Conservation (phyloP, 306 rosid species). For the Erythrophleum fordii region DNA sequence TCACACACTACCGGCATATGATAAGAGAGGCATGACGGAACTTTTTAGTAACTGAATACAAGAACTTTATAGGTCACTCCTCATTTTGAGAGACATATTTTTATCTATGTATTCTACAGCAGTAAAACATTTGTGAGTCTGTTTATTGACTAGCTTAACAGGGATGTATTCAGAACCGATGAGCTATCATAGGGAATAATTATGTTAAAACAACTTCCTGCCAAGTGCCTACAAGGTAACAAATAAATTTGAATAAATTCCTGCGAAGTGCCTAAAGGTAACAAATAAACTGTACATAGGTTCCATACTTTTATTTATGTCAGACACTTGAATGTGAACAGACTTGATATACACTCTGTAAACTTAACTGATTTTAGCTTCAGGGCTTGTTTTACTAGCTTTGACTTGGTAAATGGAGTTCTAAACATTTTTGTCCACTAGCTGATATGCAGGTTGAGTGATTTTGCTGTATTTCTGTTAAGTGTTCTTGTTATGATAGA, state of each 20-base stretch:
- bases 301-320: not conserved
- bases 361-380: conserved; percentile 6
- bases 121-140: conserved; percentile 2
- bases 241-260: too few relatives aligned
- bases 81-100: not conserved
- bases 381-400: conserved; percentile 18
- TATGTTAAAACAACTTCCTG: not conserved
- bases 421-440: not conserved
- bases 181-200: conserved; percentile 10
- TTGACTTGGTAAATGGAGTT: conserved; percentile 10
- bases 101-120: not conserved
- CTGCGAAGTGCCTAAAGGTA: not conserved
- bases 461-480: conserved; percentile 2
- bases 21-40: not conserved
- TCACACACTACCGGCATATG: not conserved
- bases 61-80: not conserved
- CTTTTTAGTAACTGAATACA: not conserved
- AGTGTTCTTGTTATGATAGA: not conserved
- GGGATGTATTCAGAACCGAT: not conserved
- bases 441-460: conserved; percentile 7
- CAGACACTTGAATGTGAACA: not conserved
- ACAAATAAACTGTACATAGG: not conserved
- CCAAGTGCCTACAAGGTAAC: not conserved
- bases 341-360: not conserved
- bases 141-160: not conserved